phyloP scores from a whole-genome alignment of 2,329 filamentous ascomycete species.

The Rachicladosporium sp. region DNA sequence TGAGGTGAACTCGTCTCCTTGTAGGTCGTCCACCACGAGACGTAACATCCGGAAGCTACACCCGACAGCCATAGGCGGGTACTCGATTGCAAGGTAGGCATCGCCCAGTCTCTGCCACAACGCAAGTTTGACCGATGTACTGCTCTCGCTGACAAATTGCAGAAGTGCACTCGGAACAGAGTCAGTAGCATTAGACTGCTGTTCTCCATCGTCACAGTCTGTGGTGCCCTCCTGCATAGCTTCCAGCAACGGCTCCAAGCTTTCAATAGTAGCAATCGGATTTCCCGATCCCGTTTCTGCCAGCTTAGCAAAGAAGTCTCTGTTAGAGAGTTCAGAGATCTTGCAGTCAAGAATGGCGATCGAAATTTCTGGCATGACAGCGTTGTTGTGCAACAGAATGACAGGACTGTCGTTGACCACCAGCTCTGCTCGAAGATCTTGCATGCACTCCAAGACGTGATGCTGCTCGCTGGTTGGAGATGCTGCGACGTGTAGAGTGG shows the following conservation, averaged over 20 bases:
- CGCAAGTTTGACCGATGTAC: slow-evolving; percentile 70
- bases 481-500: slow-evolving; percentile 48
- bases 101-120: slow-evolving; percentile 86
- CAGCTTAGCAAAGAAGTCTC: slow-evolving; percentile 87
- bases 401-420: slow-evolving; percentile 34
- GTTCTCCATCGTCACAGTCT: not conserved
- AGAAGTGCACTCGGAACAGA: slow-evolving; percentile 56
- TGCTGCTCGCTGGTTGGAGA: slow-evolving; percentile 44
- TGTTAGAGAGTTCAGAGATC: slow-evolving; percentile 81
- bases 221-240: slow-evolving; percentile 33
- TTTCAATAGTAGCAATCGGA: slow-evolving; percentile 77
- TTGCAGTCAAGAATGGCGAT: slow-evolving; percentile 75
- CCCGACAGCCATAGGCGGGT: slow-evolving; percentile 76
- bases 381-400: slow-evolving; percentile 66
- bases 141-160: slow-evolving; percentile 71
- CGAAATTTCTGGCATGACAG: slow-evolving; percentile 78
- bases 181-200: slow-evolving; percentile 2
- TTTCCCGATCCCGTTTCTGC: slow-evolving; percentile 75
- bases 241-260: slow-evolving; percentile 81
- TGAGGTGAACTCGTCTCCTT: slow-evolving; percentile 25
- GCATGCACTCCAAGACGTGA: slow-evolving; percentile 49
- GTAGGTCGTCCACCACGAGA: slow-evolving; percentile 50
- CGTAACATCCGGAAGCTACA: slow-evolving; percentile 79
- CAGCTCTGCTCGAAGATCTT: slow-evolving; percentile 48
- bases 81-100: slow-evolving; percentile 75